Evolutionary conservation across 2,329 filamentous ascomycete species (phyloP).

Genomic region (Chaetomium olivaceum): DNA sequence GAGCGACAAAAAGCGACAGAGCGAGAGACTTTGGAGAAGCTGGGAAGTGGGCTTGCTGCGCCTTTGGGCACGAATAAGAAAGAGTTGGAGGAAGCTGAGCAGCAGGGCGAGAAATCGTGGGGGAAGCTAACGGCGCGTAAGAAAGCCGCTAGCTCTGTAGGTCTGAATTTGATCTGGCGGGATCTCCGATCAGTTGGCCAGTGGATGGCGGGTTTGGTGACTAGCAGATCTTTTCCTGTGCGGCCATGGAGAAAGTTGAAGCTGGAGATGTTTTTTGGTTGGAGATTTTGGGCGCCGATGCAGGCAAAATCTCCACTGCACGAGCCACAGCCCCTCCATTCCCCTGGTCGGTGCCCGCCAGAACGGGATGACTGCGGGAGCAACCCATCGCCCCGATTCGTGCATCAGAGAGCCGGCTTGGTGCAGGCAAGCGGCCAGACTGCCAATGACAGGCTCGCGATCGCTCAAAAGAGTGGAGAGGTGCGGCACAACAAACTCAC

Average conservation of each 20-base stretch:
- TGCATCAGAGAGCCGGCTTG: slow-evolving; percentile 24
- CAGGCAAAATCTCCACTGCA: slow-evolving; percentile 30
- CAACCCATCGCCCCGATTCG: slow-evolving; percentile 28
- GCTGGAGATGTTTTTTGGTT: slow-evolving; percentile 30
- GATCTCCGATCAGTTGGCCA: slow-evolving; percentile 14
- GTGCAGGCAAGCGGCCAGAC: slow-evolving; percentile 9
- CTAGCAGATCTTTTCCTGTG: slow-evolving; percentile 24
- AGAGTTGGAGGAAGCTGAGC: slow-evolving; percentile 29
- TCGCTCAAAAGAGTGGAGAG: slow-evolving; percentile 17
- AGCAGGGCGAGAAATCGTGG: slow-evolving; percentile 11
- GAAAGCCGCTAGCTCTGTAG: slow-evolving; percentile 7
- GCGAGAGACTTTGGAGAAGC: slow-evolving; percentile 12
- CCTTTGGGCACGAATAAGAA: slow-evolving; percentile 33
- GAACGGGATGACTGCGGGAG: slow-evolving; percentile 24
- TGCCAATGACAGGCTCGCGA: slow-evolving; percentile 17
- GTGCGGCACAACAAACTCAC: slow-evolving; percentile 22
- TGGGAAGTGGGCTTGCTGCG: slow-evolving; percentile 26
- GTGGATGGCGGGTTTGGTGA: slow-evolving; percentile 18
- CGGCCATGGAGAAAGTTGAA: slow-evolving; percentile 19
- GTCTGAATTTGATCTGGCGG: not conserved
- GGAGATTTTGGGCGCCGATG: slow-evolving; percentile 35
- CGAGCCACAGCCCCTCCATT: slow-evolving; percentile 28
- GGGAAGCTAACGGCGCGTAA: slow-evolving; percentile 20
- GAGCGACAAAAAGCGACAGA: not conserved
- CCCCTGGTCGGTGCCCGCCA: slow-evolving; percentile 8